A percentile compares a stretch with the other conserved stretches of the same genome.
Evolutionary conservation across 306 rosid genomes (phyloP).

Genomic region (Adenanthera pavonina): DNA sequence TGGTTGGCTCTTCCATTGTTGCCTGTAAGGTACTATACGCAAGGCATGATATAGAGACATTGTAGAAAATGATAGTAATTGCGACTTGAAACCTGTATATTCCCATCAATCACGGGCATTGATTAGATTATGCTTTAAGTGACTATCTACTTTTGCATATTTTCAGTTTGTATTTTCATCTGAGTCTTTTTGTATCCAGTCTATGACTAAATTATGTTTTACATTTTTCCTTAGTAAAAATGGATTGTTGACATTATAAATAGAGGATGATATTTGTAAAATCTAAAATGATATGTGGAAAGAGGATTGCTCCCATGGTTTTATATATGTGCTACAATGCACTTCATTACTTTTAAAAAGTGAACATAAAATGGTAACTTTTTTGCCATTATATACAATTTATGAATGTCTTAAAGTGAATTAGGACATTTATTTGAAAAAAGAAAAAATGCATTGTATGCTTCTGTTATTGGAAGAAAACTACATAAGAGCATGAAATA

Average conservation of each 20-base stretch:
- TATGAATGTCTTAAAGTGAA: neutral
- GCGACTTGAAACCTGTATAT: slow-evolving; percentile 12
- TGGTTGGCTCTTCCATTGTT: slow-evolving; percentile 9
- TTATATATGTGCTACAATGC: neutral
- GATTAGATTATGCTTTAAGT: neutral
- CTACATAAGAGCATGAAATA: slow-evolving; percentile 11
- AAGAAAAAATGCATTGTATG: neutral
- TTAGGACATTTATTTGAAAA: neutral
- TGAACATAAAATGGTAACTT: neutral
- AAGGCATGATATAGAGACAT: neutral
- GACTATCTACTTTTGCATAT: neutral
- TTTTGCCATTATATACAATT: neutral
- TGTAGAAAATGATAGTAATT: neutral
- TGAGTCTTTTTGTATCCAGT: slow-evolving; percentile 24
- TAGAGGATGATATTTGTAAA: neutral
- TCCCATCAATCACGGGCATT: slow-evolving; percentile 15
- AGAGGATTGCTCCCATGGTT: neutral
- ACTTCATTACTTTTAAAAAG: neutral
- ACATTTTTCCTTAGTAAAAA: neutral
- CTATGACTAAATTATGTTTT: neutral
- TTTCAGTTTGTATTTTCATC: neutral
- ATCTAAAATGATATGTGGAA: slow-evolving; percentile 9
- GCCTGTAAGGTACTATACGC: neutral
- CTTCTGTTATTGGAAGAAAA: neutral
- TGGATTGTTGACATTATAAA: neutral